Conservation (phyloP, 2,329 filamentous ascomycete species). For the Teratosphaeria gauchensis region DNA sequence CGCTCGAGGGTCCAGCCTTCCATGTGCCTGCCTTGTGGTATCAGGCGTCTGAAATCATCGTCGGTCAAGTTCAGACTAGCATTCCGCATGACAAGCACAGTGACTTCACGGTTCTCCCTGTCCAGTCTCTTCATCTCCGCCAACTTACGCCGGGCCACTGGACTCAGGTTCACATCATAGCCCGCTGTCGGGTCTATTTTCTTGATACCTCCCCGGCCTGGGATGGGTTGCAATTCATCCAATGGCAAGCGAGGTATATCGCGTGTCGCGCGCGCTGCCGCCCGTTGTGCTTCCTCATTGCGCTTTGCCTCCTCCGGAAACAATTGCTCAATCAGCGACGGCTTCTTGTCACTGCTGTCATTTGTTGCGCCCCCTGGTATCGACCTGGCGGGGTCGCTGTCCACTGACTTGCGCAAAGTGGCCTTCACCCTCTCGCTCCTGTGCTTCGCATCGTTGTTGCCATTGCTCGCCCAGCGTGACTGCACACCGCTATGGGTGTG, state of each 20-base stretch:
- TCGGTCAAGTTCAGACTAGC: constrained; percentile 51
- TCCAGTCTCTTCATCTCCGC: not conserved
- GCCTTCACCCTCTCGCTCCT: not conserved
- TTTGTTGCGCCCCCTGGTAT: not conserved
- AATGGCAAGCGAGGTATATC: constrained; percentile 27
- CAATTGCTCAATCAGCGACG: constrained; percentile 39
- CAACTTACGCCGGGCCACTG: not conserved
- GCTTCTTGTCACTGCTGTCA: constrained; percentile 10
- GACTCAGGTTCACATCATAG: not conserved
- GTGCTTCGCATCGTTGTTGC: not conserved
- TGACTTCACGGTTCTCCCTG: constrained; percentile 4
- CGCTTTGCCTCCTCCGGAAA: constrained; percentile 43
- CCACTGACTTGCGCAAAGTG: not conserved
- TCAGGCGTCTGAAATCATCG: constrained; percentile 62
- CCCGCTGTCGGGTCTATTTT: not conserved
- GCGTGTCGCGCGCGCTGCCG: constrained; percentile 15
- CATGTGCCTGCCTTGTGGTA: constrained; percentile 52
- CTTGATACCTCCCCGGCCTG: not conserved
- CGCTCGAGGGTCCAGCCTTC: constrained; percentile 50
- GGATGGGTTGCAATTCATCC: constrained; percentile 2
- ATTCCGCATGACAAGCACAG: constrained; percentile 48
- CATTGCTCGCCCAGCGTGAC: not conserved
- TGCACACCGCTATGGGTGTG: not conserved
- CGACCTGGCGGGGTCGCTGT: not conserved
- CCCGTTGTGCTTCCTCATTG: constrained; percentile 11